Base-by-base conservation (phyloP, 2,329 filamentous ascomycete species). In the Pseudomassariella vexata region DNA sequence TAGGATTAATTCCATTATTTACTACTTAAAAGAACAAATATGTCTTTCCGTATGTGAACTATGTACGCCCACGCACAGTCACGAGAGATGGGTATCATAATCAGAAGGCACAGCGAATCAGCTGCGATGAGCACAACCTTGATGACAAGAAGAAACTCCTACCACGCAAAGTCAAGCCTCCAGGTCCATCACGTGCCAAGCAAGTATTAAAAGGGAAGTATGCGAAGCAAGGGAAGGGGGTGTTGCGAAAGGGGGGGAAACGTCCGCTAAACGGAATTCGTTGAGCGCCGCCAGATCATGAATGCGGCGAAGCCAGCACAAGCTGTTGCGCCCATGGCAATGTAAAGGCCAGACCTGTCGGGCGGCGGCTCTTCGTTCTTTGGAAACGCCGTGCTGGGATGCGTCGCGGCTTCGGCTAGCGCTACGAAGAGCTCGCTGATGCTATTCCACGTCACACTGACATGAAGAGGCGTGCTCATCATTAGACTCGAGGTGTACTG, bases 401-500 rank as follows among this genome's bases (percentile, higher is more conserved):
- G 88, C 26, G 89, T 92, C 5, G 90, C 90, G 24, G 86, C 84
- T 60, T 96, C 92, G 6, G 92, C 92, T 35, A 96, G 74, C 21
- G 76, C 81, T 16, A 95, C 87, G 59, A 96, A 98, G 21, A 96
- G 73, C 59, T 98, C 92, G 42, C 83, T 84, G 46, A 96, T 95
- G 49, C 85, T 94, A 49, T 76, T 80, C 92, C 92, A 98, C 6
- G 83, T 92, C 19, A 92, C 88, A 51, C 87, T 95, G 32, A 95
- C 92, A 62, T 98, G 94, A 24, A 96, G 66, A 5, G 92, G 92
- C 3, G 89, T 81, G 34, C 84, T 80, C 85, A 96, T 94, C 54
- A 85, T 89, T 46, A 94, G 66, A 22, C 74, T 72, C 30, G 82
- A 78, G 1, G 89, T 94, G 60, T 95, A 95, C 42, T 88, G 82